Evolutionary conservation across 495 filamentous ascomycete species (phyloP).

Genomic region (Talaromyces ruber): DNA sequence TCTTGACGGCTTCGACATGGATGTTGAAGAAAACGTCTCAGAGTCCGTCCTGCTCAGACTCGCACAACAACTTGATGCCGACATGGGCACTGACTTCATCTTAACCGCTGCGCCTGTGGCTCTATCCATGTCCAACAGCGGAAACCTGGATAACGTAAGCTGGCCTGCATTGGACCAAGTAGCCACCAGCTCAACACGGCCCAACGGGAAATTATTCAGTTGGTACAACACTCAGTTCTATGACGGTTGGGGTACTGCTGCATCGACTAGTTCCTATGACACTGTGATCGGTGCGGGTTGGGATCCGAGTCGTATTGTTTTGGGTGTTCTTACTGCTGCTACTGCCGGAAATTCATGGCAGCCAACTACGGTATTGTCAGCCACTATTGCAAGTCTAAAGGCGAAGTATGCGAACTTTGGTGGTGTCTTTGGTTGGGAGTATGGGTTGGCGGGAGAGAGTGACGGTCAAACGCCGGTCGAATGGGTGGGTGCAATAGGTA

Average conservation of each 20-base stretch:
- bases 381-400: constrained; percentile 21
- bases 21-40: constrained; percentile 60
- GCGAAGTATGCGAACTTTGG: constrained; percentile 45
- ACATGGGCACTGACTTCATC: constrained; percentile 53
- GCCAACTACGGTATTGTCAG: constrained; percentile 20
- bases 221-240: constrained; percentile 73
- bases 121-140: constrained; percentile 9
- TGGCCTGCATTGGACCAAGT: constrained; percentile 1
- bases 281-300: constrained; percentile 42
- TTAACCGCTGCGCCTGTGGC: constrained; percentile 64
- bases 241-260: constrained; percentile 52
- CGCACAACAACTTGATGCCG: constrained; percentile 48
- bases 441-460: constrained; percentile 14
- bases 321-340: constrained; percentile 52
- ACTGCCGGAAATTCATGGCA: constrained; percentile 41
- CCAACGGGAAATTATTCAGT: constrained; percentile 25
- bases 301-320: constrained; percentile 45
- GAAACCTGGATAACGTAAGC: constrained; percentile 6
- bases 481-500: not conserved
- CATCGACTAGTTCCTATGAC: constrained; percentile 37
- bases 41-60: constrained; percentile 46
- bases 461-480: not conserved
- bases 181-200: not conserved
- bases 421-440: constrained; percentile 66
- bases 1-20: constrained; percentile 58